Conservation (phyloP, 1,284 basidiomycete species). For the Tausonia pullulans region DNA sequence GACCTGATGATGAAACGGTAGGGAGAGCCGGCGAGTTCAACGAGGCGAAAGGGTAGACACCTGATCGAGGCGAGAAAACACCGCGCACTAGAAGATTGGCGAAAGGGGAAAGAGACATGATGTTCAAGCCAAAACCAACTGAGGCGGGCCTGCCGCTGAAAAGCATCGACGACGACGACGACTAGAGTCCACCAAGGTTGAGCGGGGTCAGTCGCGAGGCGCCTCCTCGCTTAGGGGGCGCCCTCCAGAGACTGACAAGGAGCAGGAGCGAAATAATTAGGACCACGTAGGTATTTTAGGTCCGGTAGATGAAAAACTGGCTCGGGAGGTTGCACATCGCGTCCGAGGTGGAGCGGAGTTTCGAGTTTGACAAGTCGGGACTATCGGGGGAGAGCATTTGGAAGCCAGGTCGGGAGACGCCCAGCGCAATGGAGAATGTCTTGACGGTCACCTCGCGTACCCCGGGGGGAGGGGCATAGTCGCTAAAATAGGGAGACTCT, state of each 20-base stretch:
- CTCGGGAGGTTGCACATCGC: constrained; percentile 57
- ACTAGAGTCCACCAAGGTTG: constrained; percentile 37
- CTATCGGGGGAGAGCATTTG: constrained; percentile 65
- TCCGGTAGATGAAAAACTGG: constrained; percentile 51
- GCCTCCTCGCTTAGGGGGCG: not conserved
- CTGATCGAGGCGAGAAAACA: constrained; percentile 29
- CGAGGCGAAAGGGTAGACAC: not conserved
- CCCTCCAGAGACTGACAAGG: constrained; percentile 27
- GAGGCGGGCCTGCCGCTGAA: too few relatives aligned
- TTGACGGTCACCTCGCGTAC: constrained; percentile 66
- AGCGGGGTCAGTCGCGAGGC: not conserved
- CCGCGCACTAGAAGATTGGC: constrained; percentile 43
- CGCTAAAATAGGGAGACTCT: constrained; percentile 45
- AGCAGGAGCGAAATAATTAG: constrained; percentile 36
- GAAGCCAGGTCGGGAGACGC: constrained; percentile 66
- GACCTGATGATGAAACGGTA: constrained; percentile 1
- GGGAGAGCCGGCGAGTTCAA: constrained; percentile 7
- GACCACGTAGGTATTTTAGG: constrained; percentile 47
- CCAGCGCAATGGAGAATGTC: constrained; percentile 68
- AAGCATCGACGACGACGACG: constrained; percentile 52
- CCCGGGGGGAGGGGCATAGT: constrained; percentile 47
- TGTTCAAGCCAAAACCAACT: too few relatives aligned
- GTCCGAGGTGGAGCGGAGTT: constrained; percentile 40
- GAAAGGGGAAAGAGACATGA: too few relatives aligned
- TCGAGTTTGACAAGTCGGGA: constrained; percentile 27